Evolutionary conservation across 306 rosid genomes (phyloP).

Genomic region (Canavalia gladiata): DNA sequence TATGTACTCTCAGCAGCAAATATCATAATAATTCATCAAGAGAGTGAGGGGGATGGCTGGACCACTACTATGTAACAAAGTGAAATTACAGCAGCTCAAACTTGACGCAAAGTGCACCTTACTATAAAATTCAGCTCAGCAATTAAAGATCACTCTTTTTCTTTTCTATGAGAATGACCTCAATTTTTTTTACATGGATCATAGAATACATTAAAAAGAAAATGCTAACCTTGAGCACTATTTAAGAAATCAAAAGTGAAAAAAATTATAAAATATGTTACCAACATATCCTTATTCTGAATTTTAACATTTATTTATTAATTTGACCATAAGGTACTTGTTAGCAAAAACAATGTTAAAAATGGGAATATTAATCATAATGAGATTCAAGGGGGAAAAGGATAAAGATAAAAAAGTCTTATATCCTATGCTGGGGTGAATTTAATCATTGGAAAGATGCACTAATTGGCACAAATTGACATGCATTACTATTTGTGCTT

Average conservation of each 20-base stretch:
- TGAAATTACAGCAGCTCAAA: constrained; percentile 42
- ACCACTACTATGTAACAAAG: constrained; percentile 48
- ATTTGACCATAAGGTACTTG: no score
- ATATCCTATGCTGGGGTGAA: not conserved
- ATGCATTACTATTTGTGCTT: constrained; percentile 42
- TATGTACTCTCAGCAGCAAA: constrained; percentile 42
- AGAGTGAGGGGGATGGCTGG: constrained; percentile 49
- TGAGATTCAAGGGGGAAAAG: not conserved
- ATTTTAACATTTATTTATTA: no score
- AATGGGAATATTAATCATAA: not conserved
- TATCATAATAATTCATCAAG: constrained; percentile 52
- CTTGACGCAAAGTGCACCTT: constrained; percentile 43
- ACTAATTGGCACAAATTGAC: constrained; percentile 43
- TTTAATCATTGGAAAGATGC: constrained; percentile 24
- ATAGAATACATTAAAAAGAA: not conserved
- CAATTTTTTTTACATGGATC: not conserved
- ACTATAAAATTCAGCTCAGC: constrained; percentile 20
- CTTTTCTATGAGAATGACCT: constrained; percentile 15
- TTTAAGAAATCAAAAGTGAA: no score
- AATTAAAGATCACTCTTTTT: constrained; percentile 9
- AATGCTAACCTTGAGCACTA: no score
- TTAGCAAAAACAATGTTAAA: no score
- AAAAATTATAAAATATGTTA: no score
- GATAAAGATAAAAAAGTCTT: not conserved
- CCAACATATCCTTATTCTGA: no score